Conservation (phyloP, 2,329 filamentous ascomycete genomes). For the Daldinia sp. region DNA sequence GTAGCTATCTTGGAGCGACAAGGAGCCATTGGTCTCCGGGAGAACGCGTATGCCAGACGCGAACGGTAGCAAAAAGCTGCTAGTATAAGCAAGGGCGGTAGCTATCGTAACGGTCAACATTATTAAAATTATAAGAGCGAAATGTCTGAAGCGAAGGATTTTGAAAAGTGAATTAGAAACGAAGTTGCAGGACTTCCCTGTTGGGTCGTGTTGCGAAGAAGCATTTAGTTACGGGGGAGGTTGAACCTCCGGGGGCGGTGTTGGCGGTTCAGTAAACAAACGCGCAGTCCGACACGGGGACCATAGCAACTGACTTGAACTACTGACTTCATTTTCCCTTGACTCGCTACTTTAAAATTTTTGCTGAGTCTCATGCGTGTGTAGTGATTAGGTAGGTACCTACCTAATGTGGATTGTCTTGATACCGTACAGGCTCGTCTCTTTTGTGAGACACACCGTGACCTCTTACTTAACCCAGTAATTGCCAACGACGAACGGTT, state of each 20-base stretch:
- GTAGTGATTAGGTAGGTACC: not conserved
- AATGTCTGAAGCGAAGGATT: not conserved
- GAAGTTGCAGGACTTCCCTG: not conserved
- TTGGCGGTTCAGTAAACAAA: slow-evolving; percentile 6
- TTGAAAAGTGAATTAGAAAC: not conserved
- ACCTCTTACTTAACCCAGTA: too few species aligned
- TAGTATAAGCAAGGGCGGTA: slow-evolving; percentile 8
- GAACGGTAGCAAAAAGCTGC: slow-evolving; percentile 20
- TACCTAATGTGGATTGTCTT: too few species aligned
- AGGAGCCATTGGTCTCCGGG: slow-evolving; percentile 18
- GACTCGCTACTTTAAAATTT: not conserved
- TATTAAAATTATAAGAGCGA: not conserved
- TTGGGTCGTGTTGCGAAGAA: not conserved
- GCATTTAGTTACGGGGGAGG: not conserved
- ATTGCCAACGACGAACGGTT: too few species aligned
- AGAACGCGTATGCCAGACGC: slow-evolving; percentile 24
- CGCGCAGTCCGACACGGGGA: not conserved
- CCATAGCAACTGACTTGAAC: not conserved
- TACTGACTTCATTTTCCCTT: not conserved
- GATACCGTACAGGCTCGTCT: too few species aligned
- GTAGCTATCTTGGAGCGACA: slow-evolving; percentile 33
- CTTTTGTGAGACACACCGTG: too few species aligned
- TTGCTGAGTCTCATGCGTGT: too few species aligned
- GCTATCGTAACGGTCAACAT: slow-evolving; percentile 11
- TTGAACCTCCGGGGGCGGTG: not conserved